These are phyloP conservation scores for Dichomitus squalens DNA, from an alignment of 1,284 basidiomycete genomes.

Conservation along the genomic window DNA sequence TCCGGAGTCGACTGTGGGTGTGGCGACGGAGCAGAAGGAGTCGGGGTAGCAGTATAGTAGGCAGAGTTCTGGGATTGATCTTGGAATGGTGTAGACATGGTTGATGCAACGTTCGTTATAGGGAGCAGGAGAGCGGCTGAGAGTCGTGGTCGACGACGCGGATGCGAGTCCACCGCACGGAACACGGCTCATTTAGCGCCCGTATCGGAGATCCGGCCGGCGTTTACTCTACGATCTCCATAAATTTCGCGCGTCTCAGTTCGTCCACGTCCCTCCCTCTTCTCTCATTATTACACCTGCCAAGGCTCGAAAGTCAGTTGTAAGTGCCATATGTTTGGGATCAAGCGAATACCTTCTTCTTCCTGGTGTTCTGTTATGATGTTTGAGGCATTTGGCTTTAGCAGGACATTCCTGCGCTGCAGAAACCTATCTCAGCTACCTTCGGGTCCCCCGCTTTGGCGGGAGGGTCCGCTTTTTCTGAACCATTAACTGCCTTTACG, in stretches of 20 bases:
- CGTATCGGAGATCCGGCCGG: conserved; percentile 8
- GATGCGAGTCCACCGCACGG: neutral
- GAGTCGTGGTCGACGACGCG: neutral
- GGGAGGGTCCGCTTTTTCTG: conserved; percentile 40
- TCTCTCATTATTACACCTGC: neutral
- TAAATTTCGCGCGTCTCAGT: conserved; percentile 13
- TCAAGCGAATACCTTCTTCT: neutral
- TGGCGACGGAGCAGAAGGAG: conserved; percentile 19
- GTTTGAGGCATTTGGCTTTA: conserved; percentile 95
- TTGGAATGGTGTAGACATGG: conserved; percentile 30
- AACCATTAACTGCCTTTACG: conserved; percentile 20
- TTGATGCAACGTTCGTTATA: neutral
- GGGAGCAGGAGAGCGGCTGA: neutral
- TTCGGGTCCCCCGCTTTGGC: conserved; percentile 52
- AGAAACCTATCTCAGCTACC: conserved; percentile 66
- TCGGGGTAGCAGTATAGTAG: conserved; percentile 26
- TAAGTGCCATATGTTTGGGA: neutral
- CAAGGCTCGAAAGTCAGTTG: neutral
- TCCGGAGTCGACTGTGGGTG: conserved; percentile 29
- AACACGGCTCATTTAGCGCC: conserved; percentile 1
- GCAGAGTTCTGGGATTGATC: conserved; percentile 22
- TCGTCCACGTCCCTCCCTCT: neutral
- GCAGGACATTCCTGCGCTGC: conserved; percentile 56
- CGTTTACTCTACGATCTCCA: conserved; percentile 8
- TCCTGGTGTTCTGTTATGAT: conserved; percentile 50